Conservation (phyloP, 257 asterid genomes). For the Przewalskia tangutica region DNA sequence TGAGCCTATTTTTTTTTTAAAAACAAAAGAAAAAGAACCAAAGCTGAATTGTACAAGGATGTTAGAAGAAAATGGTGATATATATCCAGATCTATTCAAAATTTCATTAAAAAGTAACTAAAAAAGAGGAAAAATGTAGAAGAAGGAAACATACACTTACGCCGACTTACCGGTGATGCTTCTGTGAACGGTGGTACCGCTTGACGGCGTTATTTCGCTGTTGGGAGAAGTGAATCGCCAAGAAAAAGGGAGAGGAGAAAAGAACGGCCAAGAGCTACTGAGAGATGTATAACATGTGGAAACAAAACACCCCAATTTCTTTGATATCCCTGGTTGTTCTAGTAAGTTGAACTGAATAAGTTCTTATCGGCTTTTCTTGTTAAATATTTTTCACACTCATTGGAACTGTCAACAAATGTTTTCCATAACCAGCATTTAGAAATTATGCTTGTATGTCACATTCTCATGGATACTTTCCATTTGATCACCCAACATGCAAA, state of each 20-base stretch:
- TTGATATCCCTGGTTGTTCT: neutral
- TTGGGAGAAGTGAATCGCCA: neutral
- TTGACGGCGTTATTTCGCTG: neutral
- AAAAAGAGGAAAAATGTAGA: neutral
- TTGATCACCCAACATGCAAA: neutral
- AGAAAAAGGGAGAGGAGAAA: neutral
- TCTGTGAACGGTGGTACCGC: neutral
- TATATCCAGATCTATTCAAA: neutral
- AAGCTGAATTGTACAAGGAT: neutral
- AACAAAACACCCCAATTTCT: neutral
- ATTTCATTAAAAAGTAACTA: neutral
- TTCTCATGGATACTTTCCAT: neutral
- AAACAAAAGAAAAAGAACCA: neutral
- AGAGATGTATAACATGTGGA: neutral
- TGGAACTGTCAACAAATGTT: neutral
- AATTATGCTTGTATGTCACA: neutral
- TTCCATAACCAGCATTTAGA: neutral
- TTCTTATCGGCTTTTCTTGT: neutral
- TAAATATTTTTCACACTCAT: neutral
- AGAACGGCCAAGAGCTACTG: too few relatives aligned
- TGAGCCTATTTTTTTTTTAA: too few relatives aligned
- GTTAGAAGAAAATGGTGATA: neutral
- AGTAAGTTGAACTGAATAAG: neutral
- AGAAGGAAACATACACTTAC: neutral
- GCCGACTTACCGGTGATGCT: neutral